Evolutionary conservation across 805 yeast species (phyloP).

Genomic region (Nakazawaea ernobii): DNA sequence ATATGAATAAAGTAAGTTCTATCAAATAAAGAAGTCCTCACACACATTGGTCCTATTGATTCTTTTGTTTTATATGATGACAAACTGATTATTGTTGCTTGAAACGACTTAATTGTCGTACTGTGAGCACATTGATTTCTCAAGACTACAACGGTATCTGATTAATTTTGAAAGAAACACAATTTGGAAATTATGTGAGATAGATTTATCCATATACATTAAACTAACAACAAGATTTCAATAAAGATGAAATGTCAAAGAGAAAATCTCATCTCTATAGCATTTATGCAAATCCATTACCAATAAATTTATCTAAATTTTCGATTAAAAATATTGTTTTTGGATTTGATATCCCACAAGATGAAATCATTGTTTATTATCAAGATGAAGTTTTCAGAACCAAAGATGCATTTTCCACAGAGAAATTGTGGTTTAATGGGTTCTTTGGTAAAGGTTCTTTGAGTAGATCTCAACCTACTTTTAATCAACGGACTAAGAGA

Average conservation of each 20-base stretch:
- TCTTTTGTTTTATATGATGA: conserved; percentile 22
- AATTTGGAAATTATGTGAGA: no score
- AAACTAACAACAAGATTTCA: conserved; percentile 16
- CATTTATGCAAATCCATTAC: conserved; percentile 47
- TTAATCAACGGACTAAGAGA: conserved; percentile 63
- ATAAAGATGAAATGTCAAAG: conserved; percentile 22
- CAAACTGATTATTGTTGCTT: conserved; percentile 29
- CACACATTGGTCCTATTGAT: neutral
- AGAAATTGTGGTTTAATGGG: conserved; percentile 71
- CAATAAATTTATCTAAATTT: conserved; percentile 35
- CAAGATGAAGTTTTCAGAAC: conserved; percentile 35
- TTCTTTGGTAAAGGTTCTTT: conserved; percentile 91
- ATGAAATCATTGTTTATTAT: neutral
- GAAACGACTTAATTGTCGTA: conserved; percentile 34
- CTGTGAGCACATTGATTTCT: conserved; percentile 71
- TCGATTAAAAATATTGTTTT: conserved; percentile 1
- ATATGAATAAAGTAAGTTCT: neutral
- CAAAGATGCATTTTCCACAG: conserved; percentile 38
- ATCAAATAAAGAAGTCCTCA: no score
- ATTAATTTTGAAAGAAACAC: conserved; percentile 19
- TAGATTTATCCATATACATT: neutral
- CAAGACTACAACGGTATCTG: conserved; percentile 99
- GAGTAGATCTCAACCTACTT: conserved; percentile 89
- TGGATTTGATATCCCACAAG: conserved; percentile 15
- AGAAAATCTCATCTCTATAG: conserved; percentile 24